Evolutionary conservation across 2,329 filamentous ascomycete species (phyloP).

Genomic region (Aspergillus vadensis): DNA sequence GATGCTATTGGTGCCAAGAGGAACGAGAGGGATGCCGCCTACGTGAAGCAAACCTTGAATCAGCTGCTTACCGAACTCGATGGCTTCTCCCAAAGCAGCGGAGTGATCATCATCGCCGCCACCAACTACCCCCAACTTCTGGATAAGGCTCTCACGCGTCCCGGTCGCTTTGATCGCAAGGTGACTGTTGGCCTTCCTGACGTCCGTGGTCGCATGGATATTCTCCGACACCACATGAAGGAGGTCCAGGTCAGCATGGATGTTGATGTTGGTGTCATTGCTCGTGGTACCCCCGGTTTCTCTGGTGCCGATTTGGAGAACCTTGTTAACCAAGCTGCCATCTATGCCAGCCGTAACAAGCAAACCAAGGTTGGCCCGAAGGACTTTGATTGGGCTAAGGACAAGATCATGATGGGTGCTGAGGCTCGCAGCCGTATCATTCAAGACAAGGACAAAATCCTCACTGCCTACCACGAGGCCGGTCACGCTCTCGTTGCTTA

Average conservation of each 20-base stretch:
- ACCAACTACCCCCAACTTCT: constrained; percentile 95
- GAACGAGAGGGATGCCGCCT: constrained; percentile 88
- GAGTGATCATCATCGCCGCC: constrained; percentile 92
- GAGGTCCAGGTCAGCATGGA: constrained; percentile 80
- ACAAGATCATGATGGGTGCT: constrained; percentile 96
- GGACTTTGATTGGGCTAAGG: constrained; percentile 96
- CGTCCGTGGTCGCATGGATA: constrained; percentile 87
- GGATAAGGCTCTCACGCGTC: constrained; percentile 90
- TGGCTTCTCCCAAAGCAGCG: constrained; percentile 91
- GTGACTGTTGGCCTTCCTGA: constrained; percentile 87
- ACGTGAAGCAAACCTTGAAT: constrained; percentile 96
- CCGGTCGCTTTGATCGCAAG: constrained; percentile 93
- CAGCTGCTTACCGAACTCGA: constrained; percentile 96
- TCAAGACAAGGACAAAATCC: constrained; percentile 87
- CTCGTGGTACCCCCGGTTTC: constrained; percentile 84
- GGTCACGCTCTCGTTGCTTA: constrained; percentile 90
- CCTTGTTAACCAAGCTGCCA: constrained; percentile 91
- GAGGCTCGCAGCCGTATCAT: constrained; percentile 89
- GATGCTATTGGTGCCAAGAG: constrained; percentile 94
- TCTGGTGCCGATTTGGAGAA: constrained; percentile 97
- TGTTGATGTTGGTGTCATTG: constrained; percentile 81
- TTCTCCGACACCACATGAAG: constrained; percentile 89
- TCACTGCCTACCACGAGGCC: constrained; percentile 96
- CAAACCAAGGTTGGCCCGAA: constrained; percentile 70
- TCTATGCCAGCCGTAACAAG: constrained; percentile 89